These are phyloP conservation scores for Phialophora macrospora DNA, from an alignment of 2,329 filamentous ascomycete species.

Conservation along the genomic window DNA sequence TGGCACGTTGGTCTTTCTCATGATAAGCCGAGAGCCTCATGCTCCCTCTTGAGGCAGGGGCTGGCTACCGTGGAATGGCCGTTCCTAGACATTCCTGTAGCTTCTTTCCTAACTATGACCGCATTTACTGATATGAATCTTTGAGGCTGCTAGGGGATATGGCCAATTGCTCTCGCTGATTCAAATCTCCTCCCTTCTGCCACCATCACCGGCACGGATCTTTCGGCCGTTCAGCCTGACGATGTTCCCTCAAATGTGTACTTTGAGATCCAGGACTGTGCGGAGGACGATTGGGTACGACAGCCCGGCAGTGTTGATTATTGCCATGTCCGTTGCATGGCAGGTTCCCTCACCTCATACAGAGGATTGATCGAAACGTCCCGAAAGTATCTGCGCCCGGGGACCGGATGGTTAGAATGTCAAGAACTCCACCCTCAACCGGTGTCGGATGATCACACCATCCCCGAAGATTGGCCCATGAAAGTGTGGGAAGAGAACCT, in stretches of 20 bases:
- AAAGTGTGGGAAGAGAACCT: constrained; percentile 56
- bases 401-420: constrained; percentile 55
- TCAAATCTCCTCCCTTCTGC: constrained; percentile 60
- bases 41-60: neutral
- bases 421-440: constrained; percentile 53
- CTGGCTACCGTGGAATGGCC: neutral
- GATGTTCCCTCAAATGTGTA: constrained; percentile 73
- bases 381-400: constrained; percentile 60
- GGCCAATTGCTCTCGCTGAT: constrained; percentile 66
- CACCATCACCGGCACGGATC: constrained; percentile 66
- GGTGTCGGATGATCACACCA: constrained; percentile 60
- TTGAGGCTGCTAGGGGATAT: neutral
- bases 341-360: constrained; percentile 64
- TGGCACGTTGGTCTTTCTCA: neutral
- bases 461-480: constrained; percentile 54
- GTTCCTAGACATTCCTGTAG: neutral
- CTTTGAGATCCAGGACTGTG: constrained; percentile 73
- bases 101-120: neutral
- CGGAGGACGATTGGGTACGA: constrained; percentile 65
- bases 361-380: constrained; percentile 59
- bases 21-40: neutral
- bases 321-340: constrained; percentile 64
- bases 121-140: neutral
- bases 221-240: constrained; percentile 69
- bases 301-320: constrained; percentile 59